Evolutionary conservation across 805 yeast species (phyloP), one percentile per base, ranked within the genome.

Genomic region (Hanseniaspora occidentalis): DNA sequence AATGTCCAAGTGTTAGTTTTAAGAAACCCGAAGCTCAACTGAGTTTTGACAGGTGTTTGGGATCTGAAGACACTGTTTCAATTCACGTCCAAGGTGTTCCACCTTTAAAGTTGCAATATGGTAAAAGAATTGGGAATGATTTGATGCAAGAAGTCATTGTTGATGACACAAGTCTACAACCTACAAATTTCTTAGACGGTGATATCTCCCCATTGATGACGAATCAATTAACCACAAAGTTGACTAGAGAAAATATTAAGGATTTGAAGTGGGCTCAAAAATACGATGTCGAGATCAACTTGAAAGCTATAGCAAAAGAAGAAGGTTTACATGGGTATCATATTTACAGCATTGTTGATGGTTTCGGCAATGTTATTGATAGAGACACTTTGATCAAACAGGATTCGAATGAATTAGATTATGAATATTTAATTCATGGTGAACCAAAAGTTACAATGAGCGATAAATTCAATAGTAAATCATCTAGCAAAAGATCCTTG

Each of bases 1-100:
- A 67, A 34, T 89, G 98, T 57, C 98, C 98, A 1, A 64, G 62
- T 3, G 95, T 84, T 0, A 58, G 66, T 17, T 70, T 85, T 40
- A 6, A 13, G 10, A 26, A 37, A 23, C 36, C 36, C 8, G 8
- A 24, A 6, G 6, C n/a, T 17, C 13, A 29, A n/a, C 4, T 52
- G 6, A 43, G 44, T 9, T 43, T 45, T 11, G 74, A 77, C 49
- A 68, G 71, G 47, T 92, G 97, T 63, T 61, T 77, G 26, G 84
- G 79, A 24, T 75, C 69, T 14, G 38, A 56, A 3, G 83, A 76
- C 47, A 60, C 69, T 18, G 59, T 78, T 1, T 59, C 60, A 11
- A 66, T 89, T 24, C 64, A 69, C 2, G 71, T 79, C 1, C 59
- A 65, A 16, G 96, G 97, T 40, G 82, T 85, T 2, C 79, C 89